Base-by-base conservation (phyloP, 2,329 filamentous ascomycete genomes). In the Elsinoe ampelina region DNA sequence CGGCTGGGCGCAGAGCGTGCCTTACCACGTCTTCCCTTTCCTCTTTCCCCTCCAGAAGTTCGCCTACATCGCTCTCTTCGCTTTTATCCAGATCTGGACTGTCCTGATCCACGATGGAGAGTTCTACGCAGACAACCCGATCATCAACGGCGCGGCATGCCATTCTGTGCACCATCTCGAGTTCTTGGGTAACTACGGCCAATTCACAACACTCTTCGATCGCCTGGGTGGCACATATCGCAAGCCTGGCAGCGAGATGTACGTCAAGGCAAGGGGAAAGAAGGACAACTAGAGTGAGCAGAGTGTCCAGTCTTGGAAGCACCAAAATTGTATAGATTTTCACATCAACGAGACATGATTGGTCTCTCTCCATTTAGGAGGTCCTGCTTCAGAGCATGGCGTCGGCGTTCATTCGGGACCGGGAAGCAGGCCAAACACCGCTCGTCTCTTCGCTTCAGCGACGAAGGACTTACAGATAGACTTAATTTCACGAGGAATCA, bases 101-200 rank as follows among this genome's bases (percentile, higher is more conserved):
- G 89, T 97, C 65, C 80, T 96, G 74, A 96, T 97, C 67, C 83
- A 97, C 72, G 92, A 97, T 66, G 92, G 92, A 66, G 92, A 97
- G 74, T 96, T 95, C 69, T 82, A 95, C 13, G 86, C 89, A 66
- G 87, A 96, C 73, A 89, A 86, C 66, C 86, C 89, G n/a, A 72
- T 96, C 63, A 83, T 96, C 73, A 97, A 97, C 70, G 92, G 92
- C 54, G 90, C 92, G 11, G 92, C 92, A 26, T 96, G 92, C 77
- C 92, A 96, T 72, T 89, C 86, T 19, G 82, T 91, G 79, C 92
- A 97, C 72, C 92, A 96, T 69, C 72, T 90, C 38, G 87, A 88
- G 72, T 88, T 88, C 77, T 87, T 87, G 74, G 89, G 87, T 78
- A 96, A 95, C 75, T 96, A 95, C 67, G 91, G 91, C 58, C 91